These are phyloP conservation scores for Mallotus japonicus DNA, from an alignment of 441 rosid species.

Conservation along the genomic window DNA sequence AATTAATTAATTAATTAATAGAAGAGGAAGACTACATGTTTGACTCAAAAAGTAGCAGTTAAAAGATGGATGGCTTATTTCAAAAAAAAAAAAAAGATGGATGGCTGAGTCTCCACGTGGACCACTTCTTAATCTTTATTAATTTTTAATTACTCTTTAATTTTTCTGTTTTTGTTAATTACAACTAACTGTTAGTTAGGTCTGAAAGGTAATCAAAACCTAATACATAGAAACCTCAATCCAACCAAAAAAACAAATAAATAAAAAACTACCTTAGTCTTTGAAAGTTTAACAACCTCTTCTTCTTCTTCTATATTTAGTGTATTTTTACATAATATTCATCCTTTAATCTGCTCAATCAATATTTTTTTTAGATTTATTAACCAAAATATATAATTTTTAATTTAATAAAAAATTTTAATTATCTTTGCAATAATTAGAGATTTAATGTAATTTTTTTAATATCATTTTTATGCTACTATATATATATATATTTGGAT, in stretches of 20 bases:
- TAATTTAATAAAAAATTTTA: too few relatives aligned
- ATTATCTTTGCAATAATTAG: too few relatives aligned
- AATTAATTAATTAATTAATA: too few relatives aligned
- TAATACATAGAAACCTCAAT: constrained; percentile 3
- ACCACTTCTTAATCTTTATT: not conserved
- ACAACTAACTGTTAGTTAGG: constrained; percentile 34
- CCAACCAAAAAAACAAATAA: not conserved
- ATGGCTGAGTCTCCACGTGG: constrained; percentile 28
- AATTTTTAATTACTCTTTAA: not conserved
- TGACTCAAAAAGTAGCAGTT: constrained; percentile 10
- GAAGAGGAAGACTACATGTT: constrained; percentile 15
- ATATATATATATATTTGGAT: too few relatives aligned
- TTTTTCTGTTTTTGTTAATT: not conserved
- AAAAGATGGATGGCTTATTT: constrained; percentile 3
- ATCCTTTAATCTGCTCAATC: too few relatives aligned
- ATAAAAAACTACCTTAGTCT: not conserved
- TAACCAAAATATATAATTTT: too few relatives aligned
- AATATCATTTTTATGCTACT: too few relatives aligned
- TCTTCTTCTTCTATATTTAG: not conserved
- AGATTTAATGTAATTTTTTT: too few relatives aligned
- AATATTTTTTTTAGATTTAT: too few relatives aligned
- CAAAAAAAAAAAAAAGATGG: not conserved
- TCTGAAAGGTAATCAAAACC: constrained; percentile 43
- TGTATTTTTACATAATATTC: too few relatives aligned
- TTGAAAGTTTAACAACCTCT: constrained; percentile 22